Evolutionary conservation across 176 grass and related monocot species (phyloP).

Genomic region (Puya raimondii): DNA sequence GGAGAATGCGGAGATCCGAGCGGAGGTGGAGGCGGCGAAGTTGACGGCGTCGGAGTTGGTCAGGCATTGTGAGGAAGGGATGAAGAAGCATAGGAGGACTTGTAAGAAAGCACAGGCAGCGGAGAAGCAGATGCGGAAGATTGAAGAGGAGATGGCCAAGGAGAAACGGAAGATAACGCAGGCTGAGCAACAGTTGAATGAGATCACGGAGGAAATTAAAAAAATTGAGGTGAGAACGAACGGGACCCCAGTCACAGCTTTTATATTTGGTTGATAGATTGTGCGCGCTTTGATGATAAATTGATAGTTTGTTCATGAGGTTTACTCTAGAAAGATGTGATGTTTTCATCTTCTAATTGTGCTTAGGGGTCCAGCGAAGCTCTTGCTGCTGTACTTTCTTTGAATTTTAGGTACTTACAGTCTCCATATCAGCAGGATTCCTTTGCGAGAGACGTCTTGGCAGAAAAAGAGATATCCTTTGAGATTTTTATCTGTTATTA

Average conservation of each 20-base stretch:
- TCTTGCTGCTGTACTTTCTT: too few species aligned
- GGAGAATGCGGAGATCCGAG: slow-evolving; percentile 93
- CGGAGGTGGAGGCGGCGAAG: slow-evolving; percentile 90
- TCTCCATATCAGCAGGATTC: too few species aligned
- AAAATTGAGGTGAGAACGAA: slow-evolving; percentile 54
- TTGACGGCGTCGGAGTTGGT: slow-evolving; percentile 81
- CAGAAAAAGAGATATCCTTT: too few species aligned
- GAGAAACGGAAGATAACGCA: slow-evolving; percentile 40
- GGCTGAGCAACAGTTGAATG: slow-evolving; percentile 42
- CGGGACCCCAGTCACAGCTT: background rate
- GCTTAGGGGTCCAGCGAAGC: too few species aligned
- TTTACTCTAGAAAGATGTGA: too few species aligned
- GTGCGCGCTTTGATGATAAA: background rate
- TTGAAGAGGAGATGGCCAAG: slow-evolving; percentile 46
- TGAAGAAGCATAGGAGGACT: slow-evolving; percentile 72
- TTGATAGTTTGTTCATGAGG: background rate
- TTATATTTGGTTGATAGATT: background rate
- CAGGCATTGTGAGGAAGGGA: slow-evolving; percentile 41
- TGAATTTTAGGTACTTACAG: too few species aligned
- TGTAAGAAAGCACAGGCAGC: slow-evolving; percentile 56
- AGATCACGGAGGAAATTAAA: slow-evolving; percentile 40
- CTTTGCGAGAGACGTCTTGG: too few species aligned
- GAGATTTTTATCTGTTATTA: too few species aligned
- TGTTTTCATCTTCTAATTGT: too few species aligned
- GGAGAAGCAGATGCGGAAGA: slow-evolving; percentile 63